Percentiles rank a stretch among this genome's conserved stretches.
Conservation (phyloP, 116 monocot genomes). For the Zostera marina region DNA sequence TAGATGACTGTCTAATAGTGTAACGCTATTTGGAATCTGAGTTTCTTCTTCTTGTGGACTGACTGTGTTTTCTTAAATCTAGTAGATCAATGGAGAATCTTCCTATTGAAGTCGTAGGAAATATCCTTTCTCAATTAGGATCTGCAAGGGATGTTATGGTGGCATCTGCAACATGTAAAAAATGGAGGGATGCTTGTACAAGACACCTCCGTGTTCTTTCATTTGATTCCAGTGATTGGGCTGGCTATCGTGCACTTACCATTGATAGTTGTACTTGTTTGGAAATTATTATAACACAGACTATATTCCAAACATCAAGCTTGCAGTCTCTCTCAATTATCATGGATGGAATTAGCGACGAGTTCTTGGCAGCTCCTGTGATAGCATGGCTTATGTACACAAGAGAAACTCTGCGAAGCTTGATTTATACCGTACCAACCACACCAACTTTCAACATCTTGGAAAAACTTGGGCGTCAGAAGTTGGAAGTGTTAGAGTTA, state of each 20-base stretch:
- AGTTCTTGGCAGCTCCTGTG: constrained; percentile 81
- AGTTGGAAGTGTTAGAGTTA: constrained; percentile 64
- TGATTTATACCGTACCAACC: constrained; percentile 63
- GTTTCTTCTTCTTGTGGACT: background rate
- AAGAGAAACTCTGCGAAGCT: constrained; percentile 54
- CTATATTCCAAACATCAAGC: constrained; percentile 75
- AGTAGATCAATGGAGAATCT: constrained; percentile 46
- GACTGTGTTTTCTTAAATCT: background rate
- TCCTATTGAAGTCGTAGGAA: constrained; percentile 88
- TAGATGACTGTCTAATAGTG: background rate
- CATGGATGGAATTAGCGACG: constrained; percentile 46
- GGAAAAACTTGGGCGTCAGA: constrained; percentile 74
- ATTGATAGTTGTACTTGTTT: constrained; percentile 21
- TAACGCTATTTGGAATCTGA: background rate
- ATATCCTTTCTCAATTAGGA: constrained; percentile 76
- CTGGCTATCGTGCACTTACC: constrained; percentile 37
- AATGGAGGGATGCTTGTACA: constrained; percentile 67
- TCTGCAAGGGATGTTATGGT: constrained; percentile 55
- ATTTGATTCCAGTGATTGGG: constrained; percentile 57
- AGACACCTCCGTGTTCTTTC: constrained; percentile 62
- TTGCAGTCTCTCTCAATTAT: constrained; percentile 59
- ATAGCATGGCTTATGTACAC: constrained; percentile 98
- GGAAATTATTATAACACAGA: constrained; percentile 89
- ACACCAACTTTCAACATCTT: constrained; percentile 63
- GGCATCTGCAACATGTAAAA: constrained; percentile 79